A percentile compares a stretch with the other conserved stretches of the same genome.
These are phyloP conservation scores for Russula sp. DNA, from an alignment of 768 basidiomycete species.

Conservation along the genomic window DNA sequence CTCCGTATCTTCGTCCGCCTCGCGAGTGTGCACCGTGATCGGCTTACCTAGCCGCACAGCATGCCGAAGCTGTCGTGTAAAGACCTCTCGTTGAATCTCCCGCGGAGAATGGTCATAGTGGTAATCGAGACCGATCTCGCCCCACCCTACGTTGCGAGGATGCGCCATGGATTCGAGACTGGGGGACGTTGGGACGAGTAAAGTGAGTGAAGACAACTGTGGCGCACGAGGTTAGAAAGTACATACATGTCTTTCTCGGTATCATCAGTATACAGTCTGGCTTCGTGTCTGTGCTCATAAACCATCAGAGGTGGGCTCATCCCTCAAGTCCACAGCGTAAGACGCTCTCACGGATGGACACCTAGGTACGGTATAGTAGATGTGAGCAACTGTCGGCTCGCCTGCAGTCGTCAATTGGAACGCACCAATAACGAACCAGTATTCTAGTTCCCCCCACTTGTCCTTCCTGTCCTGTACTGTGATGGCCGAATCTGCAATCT, in stretches of 20 bases:
- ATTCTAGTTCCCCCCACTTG: constrained; percentile 63
- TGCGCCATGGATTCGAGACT: constrained; percentile 72
- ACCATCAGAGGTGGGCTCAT: not conserved
- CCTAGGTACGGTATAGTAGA: constrained; percentile 32
- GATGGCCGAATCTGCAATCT: constrained; percentile 65
- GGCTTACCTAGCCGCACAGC: constrained; percentile 69
- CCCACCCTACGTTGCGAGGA: constrained; percentile 80
- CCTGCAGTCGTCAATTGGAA: not conserved
- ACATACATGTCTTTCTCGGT: constrained; percentile 64
- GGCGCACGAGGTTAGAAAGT: not conserved
- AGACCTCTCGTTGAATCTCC: constrained; percentile 56
- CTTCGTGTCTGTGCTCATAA: constrained; percentile 52
- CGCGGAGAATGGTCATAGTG: constrained; percentile 77
- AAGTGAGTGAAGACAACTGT: not conserved
- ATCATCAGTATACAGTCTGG: constrained; percentile 55
- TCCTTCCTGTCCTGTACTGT: constrained; percentile 38
- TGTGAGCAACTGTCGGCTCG: not conserved
- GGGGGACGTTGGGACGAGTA: not conserved
- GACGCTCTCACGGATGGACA: constrained; percentile 58
- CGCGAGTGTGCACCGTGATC: constrained; percentile 79
- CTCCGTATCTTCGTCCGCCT: constrained; percentile 80
- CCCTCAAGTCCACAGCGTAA: not conserved
- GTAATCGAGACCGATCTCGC: constrained; percentile 84
- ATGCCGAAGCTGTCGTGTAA: constrained; percentile 57
- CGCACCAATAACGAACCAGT: constrained; percentile 79